Evolutionary conservation across 2,329 filamentous ascomycete genomes (phyloP), one percentile per base, ranked within the genome.

Genomic region (Sarocladium strictum): DNA sequence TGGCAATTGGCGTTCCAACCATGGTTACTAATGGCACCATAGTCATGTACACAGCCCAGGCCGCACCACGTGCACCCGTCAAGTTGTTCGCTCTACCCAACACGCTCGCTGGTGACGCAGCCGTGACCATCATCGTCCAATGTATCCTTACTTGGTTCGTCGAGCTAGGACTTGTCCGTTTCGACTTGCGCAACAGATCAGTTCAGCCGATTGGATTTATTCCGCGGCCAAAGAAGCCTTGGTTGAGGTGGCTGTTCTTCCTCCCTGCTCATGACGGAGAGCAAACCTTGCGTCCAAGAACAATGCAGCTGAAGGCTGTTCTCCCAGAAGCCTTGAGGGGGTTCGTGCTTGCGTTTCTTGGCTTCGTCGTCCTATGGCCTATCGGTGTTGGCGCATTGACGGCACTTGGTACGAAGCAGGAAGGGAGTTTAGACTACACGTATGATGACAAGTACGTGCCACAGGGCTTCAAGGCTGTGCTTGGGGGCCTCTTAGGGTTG

Each of bases 81-180:
- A 70, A 72, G 15, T 67, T 81, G 45, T 80, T 76, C 60, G 63
- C 69, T 57, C 71, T 78, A 26, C 77, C 78, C 57, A 77, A 76
- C 59, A 79, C 77, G 1, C 67, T 81, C 2, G 71, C 76, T 10
- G 65, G 65, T 53, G 78, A 81, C 62, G 73, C 72, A 2, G 73
- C 69, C 35, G 67, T 81, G 38, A 80, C 78, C n/a, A 70, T 78
- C 56, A 67, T 80, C 57, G 53, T 80, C 52, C 77, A 80, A 62
- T 72, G 68, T 58, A 62, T 76, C 58, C 66, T 78, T 47, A 81
- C 78, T 21, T 81, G 78, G 77, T 65, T 77, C 52, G 65, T 78
- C 40, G 76, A 80, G 61, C 65, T 72, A 33, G 56, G 71, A 26
- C 62, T 79, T n/a, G 76, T 81, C 24, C 73, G 72, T 59, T 65